These are phyloP conservation scores for Aspergillus homomorphus DNA, from an alignment of 495 filamentous ascomycete genomes.

Conservation along the genomic window DNA sequence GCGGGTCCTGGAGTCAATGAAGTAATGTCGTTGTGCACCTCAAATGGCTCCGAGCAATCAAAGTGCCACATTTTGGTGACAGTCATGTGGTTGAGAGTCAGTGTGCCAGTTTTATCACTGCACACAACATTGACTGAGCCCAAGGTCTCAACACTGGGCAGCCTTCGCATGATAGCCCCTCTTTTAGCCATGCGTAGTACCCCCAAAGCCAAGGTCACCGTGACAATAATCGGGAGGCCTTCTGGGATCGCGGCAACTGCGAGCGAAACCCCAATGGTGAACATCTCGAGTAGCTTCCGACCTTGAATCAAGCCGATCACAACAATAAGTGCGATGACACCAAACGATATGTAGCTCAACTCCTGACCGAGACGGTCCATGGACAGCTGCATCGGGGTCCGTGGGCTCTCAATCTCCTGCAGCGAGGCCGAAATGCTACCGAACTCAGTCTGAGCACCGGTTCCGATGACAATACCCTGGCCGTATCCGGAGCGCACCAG, in stretches of 20 bases:
- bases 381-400: constrained; percentile 89
- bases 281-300: constrained; percentile 87
- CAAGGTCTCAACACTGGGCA: constrained; percentile 96
- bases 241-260: constrained; percentile 97
- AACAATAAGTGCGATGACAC: constrained; percentile 88
- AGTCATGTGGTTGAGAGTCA: constrained; percentile 98
- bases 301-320: constrained; percentile 85
- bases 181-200: constrained; percentile 93
- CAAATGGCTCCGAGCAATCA: constrained; percentile 64
- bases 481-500: constrained; percentile 95
- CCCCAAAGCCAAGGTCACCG: constrained; percentile 89
- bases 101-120: constrained; percentile 95
- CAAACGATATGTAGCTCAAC: constrained; percentile 93
- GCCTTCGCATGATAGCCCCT: constrained; percentile 88
- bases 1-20: constrained; percentile 65
- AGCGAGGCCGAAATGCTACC: constrained; percentile 92
- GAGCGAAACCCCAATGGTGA: constrained; percentile 94
- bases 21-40: constrained; percentile 68
- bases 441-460: constrained; percentile 89
- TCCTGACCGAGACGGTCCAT: constrained; percentile 96
- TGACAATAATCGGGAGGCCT: constrained; percentile 96
- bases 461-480: constrained; percentile 92
- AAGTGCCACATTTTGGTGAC: constrained; percentile 96
- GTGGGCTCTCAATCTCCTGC: constrained; percentile 88
- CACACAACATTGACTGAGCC: constrained; percentile 98